Percentiles rank a stretch among this genome's conserved stretches.
Evolutionary conservation across 768 basidiomycete genomes (phyloP).

Genomic region (Tricholoma matsutake): DNA sequence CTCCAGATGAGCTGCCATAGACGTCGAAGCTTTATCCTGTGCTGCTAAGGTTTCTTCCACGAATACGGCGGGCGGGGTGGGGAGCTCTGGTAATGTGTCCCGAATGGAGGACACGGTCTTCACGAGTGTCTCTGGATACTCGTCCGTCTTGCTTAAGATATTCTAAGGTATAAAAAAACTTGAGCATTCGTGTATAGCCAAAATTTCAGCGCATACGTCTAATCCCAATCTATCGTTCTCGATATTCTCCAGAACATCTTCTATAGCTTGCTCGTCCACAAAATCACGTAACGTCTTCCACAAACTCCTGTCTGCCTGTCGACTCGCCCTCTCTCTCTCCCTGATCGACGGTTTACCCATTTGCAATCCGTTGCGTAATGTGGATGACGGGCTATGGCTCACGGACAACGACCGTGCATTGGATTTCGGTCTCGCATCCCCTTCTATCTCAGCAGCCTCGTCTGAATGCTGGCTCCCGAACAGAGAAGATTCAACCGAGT

Average conservation of each 20-base stretch:
- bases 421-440: slow-evolving; percentile 15
- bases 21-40: slow-evolving; percentile 55
- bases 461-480: slow-evolving; percentile 75
- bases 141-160: slow-evolving; percentile 56
- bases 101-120: slow-evolving; percentile 55
- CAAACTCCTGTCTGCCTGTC: slow-evolving; percentile 43
- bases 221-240: slow-evolving; percentile 65
- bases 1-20: slow-evolving; percentile 76
- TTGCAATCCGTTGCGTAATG: slow-evolving; percentile 27
- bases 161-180: slow-evolving; percentile 39
- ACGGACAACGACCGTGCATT: slow-evolving; percentile 11
- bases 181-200: not conserved
- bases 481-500: slow-evolving; percentile 63
- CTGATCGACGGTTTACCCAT: slow-evolving; percentile 14
- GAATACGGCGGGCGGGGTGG: slow-evolving; percentile 16
- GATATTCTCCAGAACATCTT: slow-evolving; percentile 69
- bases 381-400: slow-evolving; percentile 41
- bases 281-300: slow-evolving; percentile 89
- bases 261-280: slow-evolving; percentile 79
- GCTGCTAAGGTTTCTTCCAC: slow-evolving; percentile 47
- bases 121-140: slow-evolving; percentile 63
- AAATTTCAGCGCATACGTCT: slow-evolving; percentile 48
- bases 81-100: slow-evolving; percentile 42
- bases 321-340: slow-evolving; percentile 20
- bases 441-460: slow-evolving; percentile 26